Conservation (phyloP, 208 protist species). For the Trypanosoma avium region DNA sequence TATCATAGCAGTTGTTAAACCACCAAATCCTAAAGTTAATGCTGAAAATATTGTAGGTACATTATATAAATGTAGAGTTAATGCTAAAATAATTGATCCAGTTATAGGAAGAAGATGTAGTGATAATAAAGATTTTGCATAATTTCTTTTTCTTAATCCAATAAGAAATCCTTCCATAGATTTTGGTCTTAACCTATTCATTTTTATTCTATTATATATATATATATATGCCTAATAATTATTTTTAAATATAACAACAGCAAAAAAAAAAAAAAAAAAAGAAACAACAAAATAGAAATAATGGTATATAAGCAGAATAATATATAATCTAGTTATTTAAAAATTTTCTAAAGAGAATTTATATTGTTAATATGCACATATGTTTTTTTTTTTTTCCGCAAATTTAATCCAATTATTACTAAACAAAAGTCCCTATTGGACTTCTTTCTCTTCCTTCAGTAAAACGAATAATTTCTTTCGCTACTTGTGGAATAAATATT, state of each 20-base stretch:
- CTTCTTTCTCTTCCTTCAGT: not conserved
- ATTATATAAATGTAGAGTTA: conserved; percentile 1
- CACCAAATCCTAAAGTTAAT: conserved; percentile 22
- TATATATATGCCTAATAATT: no score
- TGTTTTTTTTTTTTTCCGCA: not conserved
- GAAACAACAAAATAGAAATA: not conserved
- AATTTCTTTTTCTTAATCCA: not conserved
- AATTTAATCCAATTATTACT: not conserved
- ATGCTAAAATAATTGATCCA: not conserved
- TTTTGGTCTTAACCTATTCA: not conserved
- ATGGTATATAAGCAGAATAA: no score
- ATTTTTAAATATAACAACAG: not conserved
- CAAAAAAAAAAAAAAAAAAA: conserved; percentile 10
- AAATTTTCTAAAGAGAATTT: no score
- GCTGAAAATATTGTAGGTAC: not conserved
- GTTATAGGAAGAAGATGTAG: conserved; percentile 21
- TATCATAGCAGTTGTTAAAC: conserved; percentile 13
- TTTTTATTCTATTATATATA: no score
- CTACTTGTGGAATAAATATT: conserved; percentile 15
- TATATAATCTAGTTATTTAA: no score
- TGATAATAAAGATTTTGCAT: conserved; percentile 21
- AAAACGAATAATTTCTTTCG: conserved; percentile 20
- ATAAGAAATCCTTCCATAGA: conserved; percentile 12
- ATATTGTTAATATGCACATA: not conserved
- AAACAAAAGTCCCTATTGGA: not conserved